Conservation (phyloP, 208 protist species). For the Leishmania tropica region DNA sequence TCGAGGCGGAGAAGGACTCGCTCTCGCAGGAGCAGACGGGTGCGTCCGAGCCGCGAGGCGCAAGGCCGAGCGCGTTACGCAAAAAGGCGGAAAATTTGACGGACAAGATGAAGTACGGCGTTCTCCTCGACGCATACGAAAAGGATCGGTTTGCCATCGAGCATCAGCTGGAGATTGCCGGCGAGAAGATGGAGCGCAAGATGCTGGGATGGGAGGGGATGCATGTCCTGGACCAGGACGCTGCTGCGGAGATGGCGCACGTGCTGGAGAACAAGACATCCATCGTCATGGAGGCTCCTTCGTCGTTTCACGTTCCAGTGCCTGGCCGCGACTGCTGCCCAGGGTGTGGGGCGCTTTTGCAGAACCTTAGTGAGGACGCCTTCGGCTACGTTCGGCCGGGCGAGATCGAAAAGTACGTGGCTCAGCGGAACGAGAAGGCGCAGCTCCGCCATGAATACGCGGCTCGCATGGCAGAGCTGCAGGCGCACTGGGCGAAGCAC, state of each 20-base stretch:
- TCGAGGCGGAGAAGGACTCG: conserved; percentile 40
- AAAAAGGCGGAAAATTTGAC: conserved; percentile 64
- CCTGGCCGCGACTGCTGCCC: conserved; percentile 83
- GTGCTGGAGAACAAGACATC: conserved; percentile 74
- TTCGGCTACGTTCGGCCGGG: conserved; percentile 83
- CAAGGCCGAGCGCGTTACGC: conserved; percentile 39
- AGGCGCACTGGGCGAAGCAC: conserved; percentile 89
- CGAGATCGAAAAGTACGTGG: conserved; percentile 81
- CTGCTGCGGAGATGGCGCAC: conserved; percentile 52
- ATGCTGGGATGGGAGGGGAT: conserved; percentile 91
- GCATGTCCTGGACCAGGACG: conserved; percentile 83
- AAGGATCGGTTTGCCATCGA: conserved; percentile 89
- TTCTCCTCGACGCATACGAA: conserved; percentile 85
- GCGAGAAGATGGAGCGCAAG: conserved; percentile 79
- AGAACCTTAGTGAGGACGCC: conserved; percentile 63
- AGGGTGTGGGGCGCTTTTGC: conserved; percentile 87
- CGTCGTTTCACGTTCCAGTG: conserved; percentile 73
- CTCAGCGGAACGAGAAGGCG: conserved; percentile 50
- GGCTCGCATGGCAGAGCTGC: conserved; percentile 88
- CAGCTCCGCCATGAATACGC: conserved; percentile 78
- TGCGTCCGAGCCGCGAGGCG: background rate
- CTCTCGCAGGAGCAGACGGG: background rate
- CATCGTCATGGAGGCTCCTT: conserved; percentile 80
- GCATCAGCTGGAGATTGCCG: conserved; percentile 77
- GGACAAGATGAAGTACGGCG: conserved; percentile 88